Evolutionary conservation across 78 protist species (phyloP).

Genomic region (Planoprotostelium fungivorum): DNA sequence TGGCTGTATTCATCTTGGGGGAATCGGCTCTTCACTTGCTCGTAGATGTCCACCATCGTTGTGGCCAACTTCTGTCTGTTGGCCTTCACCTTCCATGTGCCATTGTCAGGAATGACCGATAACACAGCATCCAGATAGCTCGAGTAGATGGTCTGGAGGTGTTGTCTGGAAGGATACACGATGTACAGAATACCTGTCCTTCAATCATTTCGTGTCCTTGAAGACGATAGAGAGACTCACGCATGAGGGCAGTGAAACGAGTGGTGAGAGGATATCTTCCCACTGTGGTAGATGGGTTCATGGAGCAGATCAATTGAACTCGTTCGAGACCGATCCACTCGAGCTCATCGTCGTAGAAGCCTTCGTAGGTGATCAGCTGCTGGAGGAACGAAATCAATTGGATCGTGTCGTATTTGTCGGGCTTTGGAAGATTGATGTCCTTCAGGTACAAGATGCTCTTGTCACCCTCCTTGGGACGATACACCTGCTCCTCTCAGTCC

Average conservation of each 20-base stretch:
- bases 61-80: slow-evolving; percentile 15
- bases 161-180: slow-evolving; percentile 48
- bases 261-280: slow-evolving; percentile 93
- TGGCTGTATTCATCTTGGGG: slow-evolving; percentile 63
- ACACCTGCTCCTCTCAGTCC: neutral
- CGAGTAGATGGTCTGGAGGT: slow-evolving; percentile 45
- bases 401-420: slow-evolving; percentile 95
- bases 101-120: neutral
- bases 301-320: slow-evolving; percentile 90
- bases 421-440: slow-evolving; percentile 94
- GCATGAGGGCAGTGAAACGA: slow-evolving; percentile 53
- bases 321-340: slow-evolving; percentile 85
- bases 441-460: slow-evolving; percentile 94
- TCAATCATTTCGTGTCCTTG: too few relatives aligned
- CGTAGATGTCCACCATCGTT: slow-evolving; percentile 63
- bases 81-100: slow-evolving; percentile 2
- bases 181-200: slow-evolving; percentile 23
- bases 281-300: slow-evolving; percentile 98
- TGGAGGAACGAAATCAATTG: slow-evolving; percentile 91
- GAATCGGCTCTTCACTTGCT: slow-evolving; percentile 21
- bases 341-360: slow-evolving; percentile 86
- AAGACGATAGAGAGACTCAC: too few relatives aligned
- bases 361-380: slow-evolving; percentile 91
- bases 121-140: slow-evolving; percentile 11
- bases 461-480: slow-evolving; percentile 62